These are phyloP conservation scores for Silene uniflora DNA, from an alignment of 148 eudicot genomes.

Conservation along the genomic window DNA sequence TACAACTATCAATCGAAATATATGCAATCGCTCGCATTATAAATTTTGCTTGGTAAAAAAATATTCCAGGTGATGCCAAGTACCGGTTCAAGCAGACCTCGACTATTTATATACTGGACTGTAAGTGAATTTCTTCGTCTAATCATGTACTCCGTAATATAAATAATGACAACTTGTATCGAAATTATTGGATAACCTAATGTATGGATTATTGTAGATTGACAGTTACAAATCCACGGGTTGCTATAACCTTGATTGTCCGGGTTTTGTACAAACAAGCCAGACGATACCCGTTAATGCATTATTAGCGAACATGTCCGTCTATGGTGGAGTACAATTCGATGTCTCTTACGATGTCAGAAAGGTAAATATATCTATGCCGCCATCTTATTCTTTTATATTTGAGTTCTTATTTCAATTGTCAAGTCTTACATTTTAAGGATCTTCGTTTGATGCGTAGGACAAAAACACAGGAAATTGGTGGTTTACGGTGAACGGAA, in stretches of 20 bases:
- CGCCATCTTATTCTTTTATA: too few relatives aligned
- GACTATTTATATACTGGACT: too few relatives aligned
- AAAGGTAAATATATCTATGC: too few relatives aligned
- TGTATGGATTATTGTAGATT: neutral
- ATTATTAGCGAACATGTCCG: too few relatives aligned
- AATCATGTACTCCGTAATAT: neutral
- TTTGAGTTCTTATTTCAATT: neutral
- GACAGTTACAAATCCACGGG: conserved; percentile 2
- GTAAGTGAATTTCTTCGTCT: neutral
- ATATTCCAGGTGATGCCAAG: neutral
- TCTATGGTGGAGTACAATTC: too few relatives aligned
- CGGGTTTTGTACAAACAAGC: too few relatives aligned
- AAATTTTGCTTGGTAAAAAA: neutral
- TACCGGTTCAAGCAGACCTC: neutral
- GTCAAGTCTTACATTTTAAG: neutral
- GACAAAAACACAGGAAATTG: neutral
- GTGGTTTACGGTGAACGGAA: too few relatives aligned
- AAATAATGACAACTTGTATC: neutral
- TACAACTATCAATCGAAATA: too few relatives aligned
- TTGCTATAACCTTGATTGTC: too few relatives aligned
- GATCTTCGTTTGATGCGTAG: neutral
- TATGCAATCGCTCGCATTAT: neutral
- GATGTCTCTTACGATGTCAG: too few relatives aligned
- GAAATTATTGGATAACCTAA: neutral
- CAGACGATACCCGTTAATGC: too few relatives aligned